Conservation (phyloP, 208 protist species). For the Acanthamoeba rhysodes region DNA sequence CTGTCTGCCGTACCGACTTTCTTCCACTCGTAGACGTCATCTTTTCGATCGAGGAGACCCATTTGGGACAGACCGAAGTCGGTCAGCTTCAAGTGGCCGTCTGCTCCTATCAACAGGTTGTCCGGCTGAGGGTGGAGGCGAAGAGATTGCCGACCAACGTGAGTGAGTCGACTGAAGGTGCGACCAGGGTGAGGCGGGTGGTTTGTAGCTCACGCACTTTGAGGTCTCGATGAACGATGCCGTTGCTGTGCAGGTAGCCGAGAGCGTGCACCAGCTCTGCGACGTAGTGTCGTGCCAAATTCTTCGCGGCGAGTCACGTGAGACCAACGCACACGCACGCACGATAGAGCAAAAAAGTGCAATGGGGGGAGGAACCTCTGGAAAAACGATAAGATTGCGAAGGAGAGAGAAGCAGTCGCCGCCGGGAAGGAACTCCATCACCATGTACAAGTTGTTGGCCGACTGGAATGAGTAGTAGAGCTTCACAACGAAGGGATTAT, state of each 20-base stretch:
- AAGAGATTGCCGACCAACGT: not conserved
- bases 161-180: not conserved
- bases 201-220: slow-evolving; percentile 38
- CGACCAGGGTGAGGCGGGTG: not conserved
- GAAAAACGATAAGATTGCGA: not conserved
- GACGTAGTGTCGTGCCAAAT: slow-evolving; percentile 81
- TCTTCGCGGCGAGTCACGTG: not conserved
- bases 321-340: not conserved
- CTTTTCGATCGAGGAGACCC: slow-evolving; percentile 37
- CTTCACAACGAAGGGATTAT: slow-evolving; percentile 90
- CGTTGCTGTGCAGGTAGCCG: slow-evolving; percentile 88
- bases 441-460: slow-evolving; percentile 76
- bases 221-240: slow-evolving; percentile 76
- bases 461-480: slow-evolving; percentile 91
- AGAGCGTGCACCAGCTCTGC: slow-evolving; percentile 89
- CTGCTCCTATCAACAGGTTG: slow-evolving; percentile 88
- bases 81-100: slow-evolving; percentile 91
- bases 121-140: slow-evolving; percentile 68
- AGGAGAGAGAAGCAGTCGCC: slow-evolving; percentile 89
- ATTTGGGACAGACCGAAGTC: slow-evolving; percentile 89
- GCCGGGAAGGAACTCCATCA: slow-evolving; percentile 92
- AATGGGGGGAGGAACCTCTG: not conserved
- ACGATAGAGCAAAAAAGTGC: not conserved
- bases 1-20: not conserved
- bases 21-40: slow-evolving; percentile 16